A percentile compares a stretch with the other conserved stretches of the same genome.
Evolutionary conservation across 257 asterid species (phyloP).

Genomic region (Jasminum sambac): DNA sequence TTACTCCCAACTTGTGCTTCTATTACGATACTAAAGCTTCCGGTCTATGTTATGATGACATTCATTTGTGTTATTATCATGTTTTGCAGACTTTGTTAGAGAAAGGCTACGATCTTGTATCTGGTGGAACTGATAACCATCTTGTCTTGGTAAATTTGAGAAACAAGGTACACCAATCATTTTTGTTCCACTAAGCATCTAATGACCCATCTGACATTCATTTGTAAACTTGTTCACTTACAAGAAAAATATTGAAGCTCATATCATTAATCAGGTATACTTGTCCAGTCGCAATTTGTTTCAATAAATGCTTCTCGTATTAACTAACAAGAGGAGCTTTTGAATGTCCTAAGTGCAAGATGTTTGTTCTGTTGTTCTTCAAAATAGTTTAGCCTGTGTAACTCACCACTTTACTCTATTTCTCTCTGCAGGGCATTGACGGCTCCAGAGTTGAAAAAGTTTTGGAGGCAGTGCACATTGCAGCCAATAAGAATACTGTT

Average conservation of each 20-base stretch:
- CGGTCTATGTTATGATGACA: not conserved
- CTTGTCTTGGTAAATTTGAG: slow-evolving; percentile 82
- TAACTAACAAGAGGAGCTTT: not conserved
- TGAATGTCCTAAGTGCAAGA: not conserved
- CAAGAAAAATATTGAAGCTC: not conserved
- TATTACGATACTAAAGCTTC: not conserved
- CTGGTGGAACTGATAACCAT: slow-evolving; percentile 99
- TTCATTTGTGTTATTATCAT: slow-evolving; percentile 8
- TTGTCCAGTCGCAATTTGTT: not conserved
- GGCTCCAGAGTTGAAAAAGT: slow-evolving; percentile 97
- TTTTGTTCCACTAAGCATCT: not conserved
- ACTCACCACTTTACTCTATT: slow-evolving; percentile 9
- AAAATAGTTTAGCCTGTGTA: not conserved
- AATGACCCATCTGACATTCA: too few relatives aligned
- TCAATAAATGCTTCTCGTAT: not conserved
- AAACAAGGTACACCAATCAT: slow-evolving; percentile 53
- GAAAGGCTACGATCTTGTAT: slow-evolving; percentile 76
- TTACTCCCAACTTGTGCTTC: slow-evolving; percentile 7
- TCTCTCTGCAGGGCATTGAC: slow-evolving; percentile 76
- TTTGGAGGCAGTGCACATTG: slow-evolving; percentile 88
- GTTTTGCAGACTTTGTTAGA: slow-evolving; percentile 64
- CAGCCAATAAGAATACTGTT: slow-evolving; percentile 95
- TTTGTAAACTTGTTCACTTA: not conserved
- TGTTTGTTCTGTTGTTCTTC: not conserved
- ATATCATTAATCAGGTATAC: slow-evolving; percentile 3